A percentile compares a stretch with the other conserved stretches of the same genome.
Evolutionary conservation across 306 rosid genomes (phyloP).

Genomic region (Prunus campanulata): DNA sequence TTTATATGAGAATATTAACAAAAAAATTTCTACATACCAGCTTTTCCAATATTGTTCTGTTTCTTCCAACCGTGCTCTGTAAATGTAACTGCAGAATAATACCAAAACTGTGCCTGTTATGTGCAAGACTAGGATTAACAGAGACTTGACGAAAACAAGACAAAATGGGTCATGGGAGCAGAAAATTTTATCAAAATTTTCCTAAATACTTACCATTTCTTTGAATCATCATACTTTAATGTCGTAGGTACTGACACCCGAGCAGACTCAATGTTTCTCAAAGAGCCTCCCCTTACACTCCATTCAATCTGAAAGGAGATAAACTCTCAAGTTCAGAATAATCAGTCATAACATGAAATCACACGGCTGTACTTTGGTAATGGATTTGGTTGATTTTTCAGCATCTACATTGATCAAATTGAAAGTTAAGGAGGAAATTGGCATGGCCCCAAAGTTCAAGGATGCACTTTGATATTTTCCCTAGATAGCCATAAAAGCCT

Average conservation of each 20-base stretch:
- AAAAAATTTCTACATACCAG: slow-evolving; percentile 53
- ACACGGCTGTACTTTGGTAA: not conserved
- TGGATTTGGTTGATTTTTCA: not conserved
- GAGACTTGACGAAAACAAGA: slow-evolving; percentile 1
- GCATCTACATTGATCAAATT: not conserved
- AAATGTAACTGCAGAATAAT: slow-evolving; percentile 70
- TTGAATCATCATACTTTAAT: slow-evolving; percentile 74
- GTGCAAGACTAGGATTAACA: slow-evolving; percentile 13
- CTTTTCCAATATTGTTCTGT: slow-evolving; percentile 95
- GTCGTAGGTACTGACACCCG: slow-evolving; percentile 88
- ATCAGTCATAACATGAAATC: not conserved
- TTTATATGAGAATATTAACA: not conserved
- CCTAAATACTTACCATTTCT: slow-evolving; percentile 62
- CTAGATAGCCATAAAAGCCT: not conserved
- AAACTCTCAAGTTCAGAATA: slow-evolving; percentile 7
- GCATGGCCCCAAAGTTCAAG: not conserved
- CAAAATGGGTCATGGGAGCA: slow-evolving; percentile 18
- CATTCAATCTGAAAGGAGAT: slow-evolving; percentile 75
- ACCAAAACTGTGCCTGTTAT: slow-evolving; percentile 25
- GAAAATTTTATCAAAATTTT: slow-evolving; percentile 2
- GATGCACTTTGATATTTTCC: not conserved
- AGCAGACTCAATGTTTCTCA: slow-evolving; percentile 87
- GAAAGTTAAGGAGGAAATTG: not conserved
- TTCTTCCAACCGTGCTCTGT: slow-evolving; percentile 73
- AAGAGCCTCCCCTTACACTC: slow-evolving; percentile 69